phyloP scores from a whole-genome alignment of 2,329 filamentous ascomycete genomes.

The Colletotrichum aenigma region DNA sequence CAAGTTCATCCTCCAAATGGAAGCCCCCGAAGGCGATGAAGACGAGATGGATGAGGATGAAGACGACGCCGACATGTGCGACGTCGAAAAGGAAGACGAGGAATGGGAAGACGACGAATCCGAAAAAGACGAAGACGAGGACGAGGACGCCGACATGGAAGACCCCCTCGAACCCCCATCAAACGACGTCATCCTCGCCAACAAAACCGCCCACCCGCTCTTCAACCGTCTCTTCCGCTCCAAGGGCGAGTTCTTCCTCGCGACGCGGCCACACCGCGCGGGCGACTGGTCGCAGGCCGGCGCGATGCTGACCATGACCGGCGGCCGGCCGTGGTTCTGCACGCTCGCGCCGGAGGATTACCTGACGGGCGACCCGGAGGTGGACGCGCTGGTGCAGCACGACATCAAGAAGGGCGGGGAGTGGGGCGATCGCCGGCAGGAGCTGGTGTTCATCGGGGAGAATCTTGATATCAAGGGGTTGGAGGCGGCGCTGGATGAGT shows the following conservation, averaged over 20 bases:
- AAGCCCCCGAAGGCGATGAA: slow-evolving; percentile 38
- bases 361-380: slow-evolving; percentile 49
- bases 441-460: slow-evolving; percentile 77
- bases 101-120: slow-evolving; percentile 33
- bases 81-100: slow-evolving; percentile 20
- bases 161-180: slow-evolving; percentile 35
- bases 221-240: slow-evolving; percentile 64
- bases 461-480: slow-evolving; percentile 58
- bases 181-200: slow-evolving; percentile 53
- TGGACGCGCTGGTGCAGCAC: slow-evolving; percentile 51
- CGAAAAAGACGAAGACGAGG: slow-evolving; percentile 25
- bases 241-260: slow-evolving; percentile 66
- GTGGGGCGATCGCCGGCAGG: slow-evolving; percentile 74
- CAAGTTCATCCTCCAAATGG: slow-evolving; percentile 56
- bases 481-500: slow-evolving; percentile 59
- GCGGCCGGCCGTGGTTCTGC: slow-evolving; percentile 63
- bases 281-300: slow-evolving; percentile 70
- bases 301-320: slow-evolving; percentile 65
- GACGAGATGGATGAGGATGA: slow-evolving; percentile 26
- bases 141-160: slow-evolving; percentile 24
- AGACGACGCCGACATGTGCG: slow-evolving; percentile 32
- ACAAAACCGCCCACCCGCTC: slow-evolving; percentile 57
- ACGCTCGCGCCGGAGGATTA: slow-evolving; percentile 58
- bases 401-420: slow-evolving; percentile 58
- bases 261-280: slow-evolving; percentile 57